Evolutionary conservation across 352 stramenopile species (phyloP).

Genomic region (Globisporangium acanthophoron): DNA sequence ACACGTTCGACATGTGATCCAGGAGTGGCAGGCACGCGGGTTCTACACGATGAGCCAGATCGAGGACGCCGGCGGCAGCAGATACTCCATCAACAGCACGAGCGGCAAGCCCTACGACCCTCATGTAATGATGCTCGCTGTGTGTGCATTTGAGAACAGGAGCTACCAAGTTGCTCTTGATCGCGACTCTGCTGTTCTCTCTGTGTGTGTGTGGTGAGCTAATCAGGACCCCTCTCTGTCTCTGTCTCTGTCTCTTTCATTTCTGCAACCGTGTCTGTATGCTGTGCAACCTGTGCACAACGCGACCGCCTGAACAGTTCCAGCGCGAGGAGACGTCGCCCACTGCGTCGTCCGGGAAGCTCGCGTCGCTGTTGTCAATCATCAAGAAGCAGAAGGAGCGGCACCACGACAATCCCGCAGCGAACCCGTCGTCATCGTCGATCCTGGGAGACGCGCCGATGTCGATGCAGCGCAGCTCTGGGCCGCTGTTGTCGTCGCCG

Average conservation of each 20-base stretch:
- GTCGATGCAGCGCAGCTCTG: neutral
- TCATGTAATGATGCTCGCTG: conserved; percentile 6
- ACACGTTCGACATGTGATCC: conserved; percentile 61
- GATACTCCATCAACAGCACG: conserved; percentile 24
- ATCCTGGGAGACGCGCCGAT: conserved; percentile 5
- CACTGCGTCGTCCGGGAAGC: conserved; percentile 39
- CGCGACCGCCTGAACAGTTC: conserved; percentile 15
- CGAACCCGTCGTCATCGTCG: neutral
- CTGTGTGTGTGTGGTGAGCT: neutral
- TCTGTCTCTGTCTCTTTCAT: neutral
- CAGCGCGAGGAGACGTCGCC: conserved; percentile 24
- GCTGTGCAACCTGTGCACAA: conserved; percentile 4
- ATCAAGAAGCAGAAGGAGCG: conserved; percentile 81
- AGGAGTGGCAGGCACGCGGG: conserved; percentile 72
- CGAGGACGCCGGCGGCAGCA: conserved; percentile 48
- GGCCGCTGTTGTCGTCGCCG: conserved; percentile 4
- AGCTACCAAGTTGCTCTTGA: too few species aligned
- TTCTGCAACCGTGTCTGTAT: neutral
- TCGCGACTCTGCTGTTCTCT: neutral
- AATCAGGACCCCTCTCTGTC: neutral
- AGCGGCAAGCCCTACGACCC: conserved; percentile 1
- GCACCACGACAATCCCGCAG: conserved; percentile 18
- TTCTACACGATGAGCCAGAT: conserved; percentile 65
- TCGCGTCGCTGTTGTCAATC: conserved; percentile 76
- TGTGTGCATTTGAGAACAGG: too few species aligned